Evolutionary conservation across 306 rosid species (phyloP).

Genomic region (Dryas drummondii): DNA sequence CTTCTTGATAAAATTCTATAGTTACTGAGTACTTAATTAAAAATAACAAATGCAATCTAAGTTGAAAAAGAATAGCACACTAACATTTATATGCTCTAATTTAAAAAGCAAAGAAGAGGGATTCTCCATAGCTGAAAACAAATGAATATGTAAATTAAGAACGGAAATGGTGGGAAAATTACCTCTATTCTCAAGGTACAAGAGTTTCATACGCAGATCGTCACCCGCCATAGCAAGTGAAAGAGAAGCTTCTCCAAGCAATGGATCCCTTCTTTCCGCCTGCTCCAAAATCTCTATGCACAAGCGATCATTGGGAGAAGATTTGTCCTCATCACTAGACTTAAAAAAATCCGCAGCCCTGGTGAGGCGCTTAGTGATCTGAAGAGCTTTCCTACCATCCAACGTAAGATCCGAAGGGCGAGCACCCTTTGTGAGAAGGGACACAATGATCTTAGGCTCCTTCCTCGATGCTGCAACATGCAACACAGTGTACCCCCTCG

Average conservation of each 20-base stretch:
- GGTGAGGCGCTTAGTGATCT: conserved; percentile 51
- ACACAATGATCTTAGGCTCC: conserved; percentile 64
- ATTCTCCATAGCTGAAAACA: too few species aligned
- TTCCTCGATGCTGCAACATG: conserved; percentile 58
- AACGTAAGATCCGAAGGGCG: conserved; percentile 56
- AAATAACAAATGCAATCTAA: too few species aligned
- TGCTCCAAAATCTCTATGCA: conserved; percentile 75
- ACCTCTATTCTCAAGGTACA: conserved; percentile 82
- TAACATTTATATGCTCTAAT: not conserved
- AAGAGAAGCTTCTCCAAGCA: conserved; percentile 63
- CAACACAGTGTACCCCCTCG: conserved; percentile 56
- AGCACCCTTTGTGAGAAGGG: conserved; percentile 67
- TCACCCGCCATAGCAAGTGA: conserved; percentile 74
- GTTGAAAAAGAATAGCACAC: too few species aligned
- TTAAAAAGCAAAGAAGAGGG: not conserved
- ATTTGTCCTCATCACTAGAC: conserved; percentile 46
- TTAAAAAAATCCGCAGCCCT: conserved; percentile 45
- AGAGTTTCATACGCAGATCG: conserved; percentile 56
- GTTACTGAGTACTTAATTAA: too few species aligned
- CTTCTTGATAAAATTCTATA: too few species aligned
- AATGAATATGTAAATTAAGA: too few species aligned
- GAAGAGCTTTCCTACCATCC: conserved; percentile 70
- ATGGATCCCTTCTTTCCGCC: conserved; percentile 69
- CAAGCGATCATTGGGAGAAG: conserved; percentile 42
- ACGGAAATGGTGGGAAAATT: conserved; percentile 1